Evolutionary conservation across 2,329 filamentous ascomycete genomes (phyloP).

Genomic region (Pestalotiopsis sp.): DNA sequence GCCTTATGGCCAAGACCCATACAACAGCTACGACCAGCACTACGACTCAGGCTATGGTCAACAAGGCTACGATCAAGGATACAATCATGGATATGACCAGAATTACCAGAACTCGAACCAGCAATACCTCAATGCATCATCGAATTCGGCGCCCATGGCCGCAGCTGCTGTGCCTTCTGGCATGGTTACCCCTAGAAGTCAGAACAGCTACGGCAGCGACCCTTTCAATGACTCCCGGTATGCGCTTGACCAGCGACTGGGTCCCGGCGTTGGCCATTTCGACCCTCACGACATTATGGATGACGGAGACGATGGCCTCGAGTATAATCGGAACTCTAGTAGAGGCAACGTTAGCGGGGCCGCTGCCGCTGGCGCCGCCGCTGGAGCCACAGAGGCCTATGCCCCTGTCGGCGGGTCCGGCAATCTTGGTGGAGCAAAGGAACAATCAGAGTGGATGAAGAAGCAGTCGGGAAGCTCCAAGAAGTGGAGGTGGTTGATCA

Average conservation of each 20-base stretch:
- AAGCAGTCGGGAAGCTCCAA: constrained; percentile 61
- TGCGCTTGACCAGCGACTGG: constrained; percentile 48
- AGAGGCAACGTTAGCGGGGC: constrained; percentile 41
- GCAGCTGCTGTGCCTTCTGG: constrained; percentile 35
- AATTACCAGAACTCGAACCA: constrained; percentile 21
- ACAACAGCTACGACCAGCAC: constrained; percentile 16
- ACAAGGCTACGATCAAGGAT: constrained; percentile 13
- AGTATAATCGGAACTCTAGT: constrained; percentile 55
- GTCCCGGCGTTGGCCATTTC: constrained; percentile 58
- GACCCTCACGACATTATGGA: constrained; percentile 82
- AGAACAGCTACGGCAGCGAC: constrained; percentile 60
- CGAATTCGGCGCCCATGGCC: constrained; percentile 42
- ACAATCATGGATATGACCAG: constrained; percentile 18
- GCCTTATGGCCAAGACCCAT: constrained; percentile 20
- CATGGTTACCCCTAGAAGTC: constrained; percentile 48
- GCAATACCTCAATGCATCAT: constrained; percentile 38
- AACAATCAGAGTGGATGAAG: constrained; percentile 64
- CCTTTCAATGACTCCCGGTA: constrained; percentile 61
- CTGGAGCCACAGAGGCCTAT: constrained; percentile 35
- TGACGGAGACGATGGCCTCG: constrained; percentile 84
- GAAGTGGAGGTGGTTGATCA: constrained; percentile 72
- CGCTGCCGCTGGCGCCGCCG: constrained; percentile 48
- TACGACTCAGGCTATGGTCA: constrained; percentile 12
- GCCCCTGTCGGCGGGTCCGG: constrained; percentile 24
- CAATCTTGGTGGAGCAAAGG: constrained; percentile 50